phyloP scores from a whole-genome alignment of 371 early-diverging fungal species.

The Lichtheimia corymbifera region DNA sequence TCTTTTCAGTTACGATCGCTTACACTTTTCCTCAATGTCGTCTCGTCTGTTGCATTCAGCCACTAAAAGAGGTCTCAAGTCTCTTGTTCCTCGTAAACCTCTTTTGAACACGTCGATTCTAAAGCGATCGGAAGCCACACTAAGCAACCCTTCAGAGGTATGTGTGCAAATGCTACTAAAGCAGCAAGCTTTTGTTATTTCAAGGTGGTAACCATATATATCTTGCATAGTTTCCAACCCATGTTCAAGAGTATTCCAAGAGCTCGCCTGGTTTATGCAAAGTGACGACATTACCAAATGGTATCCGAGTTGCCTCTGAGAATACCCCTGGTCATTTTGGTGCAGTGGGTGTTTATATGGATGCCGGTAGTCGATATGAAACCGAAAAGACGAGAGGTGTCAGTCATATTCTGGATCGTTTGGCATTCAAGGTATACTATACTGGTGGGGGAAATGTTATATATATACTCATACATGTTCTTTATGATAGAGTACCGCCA shows the following conservation, averaged over 20 bases:
- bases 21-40: slow-evolving; percentile 5
- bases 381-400: slow-evolving; percentile 70
- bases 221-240: slow-evolving; percentile 26
- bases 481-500: slow-evolving; percentile 54
- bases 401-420: slow-evolving; percentile 84
- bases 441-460: no score
- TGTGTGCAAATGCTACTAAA: neutral
- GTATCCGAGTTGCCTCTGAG: slow-evolving; percentile 83
- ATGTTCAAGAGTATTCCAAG: slow-evolving; percentile 49
- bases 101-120: neutral
- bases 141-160: slow-evolving; percentile 9
- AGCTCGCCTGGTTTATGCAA: slow-evolving; percentile 39
- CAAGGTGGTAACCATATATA: neutral
- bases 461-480: neutral
- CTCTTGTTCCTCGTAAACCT: neutral
- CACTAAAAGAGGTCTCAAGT: slow-evolving; percentile 3
- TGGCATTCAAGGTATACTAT: slow-evolving; percentile 83
- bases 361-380: slow-evolving; percentile 90
- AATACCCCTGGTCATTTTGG: slow-evolving; percentile 88
- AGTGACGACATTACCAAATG: slow-evolving; percentile 84
- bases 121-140: slow-evolving; percentile 9
- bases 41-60: slow-evolving; percentile 15
- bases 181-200: neutral
- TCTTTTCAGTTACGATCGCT: no score
- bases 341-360: slow-evolving; percentile 85